These are phyloP conservation scores for Alloascoidea africana DNA, from an alignment of 805 yeast species.

Conservation along the genomic window DNA sequence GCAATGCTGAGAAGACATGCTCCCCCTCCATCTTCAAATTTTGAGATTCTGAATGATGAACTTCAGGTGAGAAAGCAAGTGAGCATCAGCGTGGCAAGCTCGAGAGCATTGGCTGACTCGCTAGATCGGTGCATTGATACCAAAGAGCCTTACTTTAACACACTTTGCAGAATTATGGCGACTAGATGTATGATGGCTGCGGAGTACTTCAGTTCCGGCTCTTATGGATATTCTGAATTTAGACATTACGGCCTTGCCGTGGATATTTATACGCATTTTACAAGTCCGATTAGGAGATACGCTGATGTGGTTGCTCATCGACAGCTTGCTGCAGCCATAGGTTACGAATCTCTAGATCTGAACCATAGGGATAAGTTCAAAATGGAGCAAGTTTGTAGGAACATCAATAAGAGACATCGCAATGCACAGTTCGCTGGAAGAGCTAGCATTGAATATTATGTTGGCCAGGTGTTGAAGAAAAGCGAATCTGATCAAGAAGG, in stretches of 20 bases:
- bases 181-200: slow-evolving; percentile 99
- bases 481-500: slow-evolving; percentile 76
- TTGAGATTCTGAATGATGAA: slow-evolving; percentile 83
- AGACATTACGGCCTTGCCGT: slow-evolving; percentile 95
- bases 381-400: slow-evolving; percentile 78
- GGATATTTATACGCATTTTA: slow-evolving; percentile 94
- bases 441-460: slow-evolving; percentile 94
- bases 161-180: slow-evolving; percentile 88
- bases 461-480: slow-evolving; percentile 92
- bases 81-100: slow-evolving; percentile 66
- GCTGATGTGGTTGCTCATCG: slow-evolving; percentile 97
- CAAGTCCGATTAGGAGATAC: slow-evolving; percentile 95
- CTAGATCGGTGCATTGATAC: slow-evolving; percentile 78
- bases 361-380: slow-evolving; percentile 78
- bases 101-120: slow-evolving; percentile 87
- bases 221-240: slow-evolving; percentile 80
- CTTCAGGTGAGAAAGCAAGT: slow-evolving; percentile 64
- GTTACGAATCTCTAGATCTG: slow-evolving; percentile 71
- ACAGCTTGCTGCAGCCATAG: slow-evolving; percentile 96
- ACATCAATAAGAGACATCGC: slow-evolving; percentile 87
- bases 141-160: slow-evolving; percentile 81
- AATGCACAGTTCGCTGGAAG: slow-evolving; percentile 99
- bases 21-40: slow-evolving; percentile 91
- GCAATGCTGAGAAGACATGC: slow-evolving; percentile 98
- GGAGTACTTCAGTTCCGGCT: slow-evolving; percentile 88